Conservation (phyloP, 805 yeast species). For the Starmerella vitae region DNA sequence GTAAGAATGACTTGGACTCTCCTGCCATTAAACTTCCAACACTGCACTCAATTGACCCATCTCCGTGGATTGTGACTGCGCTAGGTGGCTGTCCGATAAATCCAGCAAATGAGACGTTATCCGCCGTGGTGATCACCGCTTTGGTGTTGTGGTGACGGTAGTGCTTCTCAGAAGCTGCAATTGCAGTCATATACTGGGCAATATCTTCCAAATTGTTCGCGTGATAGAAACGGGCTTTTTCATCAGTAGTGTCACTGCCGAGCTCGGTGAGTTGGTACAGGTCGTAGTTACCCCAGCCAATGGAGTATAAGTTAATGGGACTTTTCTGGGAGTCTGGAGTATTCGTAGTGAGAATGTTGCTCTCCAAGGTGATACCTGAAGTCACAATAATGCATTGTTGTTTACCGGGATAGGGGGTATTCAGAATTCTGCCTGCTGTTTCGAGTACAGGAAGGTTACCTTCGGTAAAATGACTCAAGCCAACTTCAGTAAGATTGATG, state of each 20-base stretch:
- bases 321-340: neutral
- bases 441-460: neutral
- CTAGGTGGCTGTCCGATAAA: neutral
- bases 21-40: slow-evolving; percentile 9
- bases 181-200: neutral
- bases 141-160: slow-evolving; percentile 3
- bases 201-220: neutral
- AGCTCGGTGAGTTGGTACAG: slow-evolving; percentile 2
- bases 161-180: slow-evolving; percentile 5
- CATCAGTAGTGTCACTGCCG: neutral
- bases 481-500: neutral
- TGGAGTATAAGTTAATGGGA: slow-evolving; percentile 4
- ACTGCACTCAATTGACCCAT: neutral
- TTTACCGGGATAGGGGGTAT: neutral
- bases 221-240: slow-evolving; percentile 3
- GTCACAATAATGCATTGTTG: slow-evolving; percentile 7
- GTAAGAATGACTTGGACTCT: slow-evolving; percentile 6
- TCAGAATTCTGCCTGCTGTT: slow-evolving; percentile 1
- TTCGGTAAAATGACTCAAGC: slow-evolving; percentile 1
- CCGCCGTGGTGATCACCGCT: neutral
- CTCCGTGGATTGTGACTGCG: no score
- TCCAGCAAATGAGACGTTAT: neutral
- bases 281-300: slow-evolving; percentile 7
- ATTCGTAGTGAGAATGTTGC: neutral
- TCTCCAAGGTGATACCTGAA: slow-evolving; percentile 4